Conservation (phyloP, 2,329 filamentous ascomycete genomes). For the Chaetothyriales sp. region DNA sequence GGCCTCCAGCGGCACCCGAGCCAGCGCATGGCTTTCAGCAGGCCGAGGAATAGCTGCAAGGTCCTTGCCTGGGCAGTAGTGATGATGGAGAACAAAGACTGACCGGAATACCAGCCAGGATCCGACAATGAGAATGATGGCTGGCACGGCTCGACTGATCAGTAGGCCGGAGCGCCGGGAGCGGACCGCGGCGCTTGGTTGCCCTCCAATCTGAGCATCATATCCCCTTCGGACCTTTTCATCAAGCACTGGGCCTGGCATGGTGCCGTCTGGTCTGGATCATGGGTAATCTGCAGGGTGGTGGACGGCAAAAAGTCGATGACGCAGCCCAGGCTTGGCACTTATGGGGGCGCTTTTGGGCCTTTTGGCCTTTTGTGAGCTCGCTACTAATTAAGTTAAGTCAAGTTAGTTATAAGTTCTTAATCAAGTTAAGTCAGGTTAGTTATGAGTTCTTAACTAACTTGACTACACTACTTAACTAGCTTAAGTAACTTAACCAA, state of each 20-base stretch:
- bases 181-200: background rate
- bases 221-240: background rate
- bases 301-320: background rate
- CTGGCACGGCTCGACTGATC: conserved; percentile 8
- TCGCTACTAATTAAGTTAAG: too few species aligned
- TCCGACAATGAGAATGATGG: conserved; percentile 9
- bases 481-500: too few species aligned
- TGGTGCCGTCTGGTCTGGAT: background rate
- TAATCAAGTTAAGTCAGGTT: too few species aligned
- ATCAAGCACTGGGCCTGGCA: background rate
- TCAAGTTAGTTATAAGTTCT: too few species aligned
- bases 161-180: background rate
- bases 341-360: background rate
- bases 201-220: background rate
- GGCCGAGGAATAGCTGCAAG: background rate
- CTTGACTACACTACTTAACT: too few species aligned
- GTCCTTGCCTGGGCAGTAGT: conserved; percentile 6
- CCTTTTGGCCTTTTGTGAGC: background rate
- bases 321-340: background rate
- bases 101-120: conserved; percentile 9
- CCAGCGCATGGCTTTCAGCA: background rate
- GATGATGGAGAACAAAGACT: conserved; percentile 11
- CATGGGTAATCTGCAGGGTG: background rate
- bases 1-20: conserved; percentile 61
- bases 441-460: too few species aligned